Conservation (phyloP, 257 asterid species). For the Fraxinus anomala region DNA sequence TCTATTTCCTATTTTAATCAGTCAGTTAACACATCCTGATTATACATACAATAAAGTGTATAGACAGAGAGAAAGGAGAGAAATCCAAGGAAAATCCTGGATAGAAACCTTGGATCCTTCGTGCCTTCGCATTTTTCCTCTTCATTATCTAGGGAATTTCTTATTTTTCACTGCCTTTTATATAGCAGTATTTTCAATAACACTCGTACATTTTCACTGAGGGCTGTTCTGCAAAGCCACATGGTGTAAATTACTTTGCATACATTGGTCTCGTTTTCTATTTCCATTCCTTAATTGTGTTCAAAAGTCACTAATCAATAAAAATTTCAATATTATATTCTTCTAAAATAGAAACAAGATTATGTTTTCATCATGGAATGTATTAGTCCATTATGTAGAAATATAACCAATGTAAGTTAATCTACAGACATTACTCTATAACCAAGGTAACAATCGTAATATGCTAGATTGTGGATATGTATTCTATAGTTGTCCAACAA, state of each 20-base stretch:
- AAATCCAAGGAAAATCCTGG: constrained; percentile 30
- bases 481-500: background rate
- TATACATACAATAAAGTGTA: background rate
- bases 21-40: background rate
- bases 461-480: background rate
- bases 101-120: constrained; percentile 28
- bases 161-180: background rate
- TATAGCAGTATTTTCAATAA: background rate
- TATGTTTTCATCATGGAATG: constrained; percentile 1
- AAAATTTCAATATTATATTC: background rate
- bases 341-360: background rate
- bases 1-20: background rate
- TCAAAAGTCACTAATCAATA: background rate
- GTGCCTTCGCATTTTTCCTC: constrained; percentile 16
- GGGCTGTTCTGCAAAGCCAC: background rate
- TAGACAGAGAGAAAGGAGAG: background rate
- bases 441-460: background rate
- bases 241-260: background rate
- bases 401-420: background rate
- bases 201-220: background rate
- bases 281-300: background rate
- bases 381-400: background rate
- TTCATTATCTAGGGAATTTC: background rate
- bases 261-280: background rate
- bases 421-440: background rate